Evolutionary conservation across 1,284 basidiomycete genomes (phyloP).

Genomic region (Ceratobasidium sp.): DNA sequence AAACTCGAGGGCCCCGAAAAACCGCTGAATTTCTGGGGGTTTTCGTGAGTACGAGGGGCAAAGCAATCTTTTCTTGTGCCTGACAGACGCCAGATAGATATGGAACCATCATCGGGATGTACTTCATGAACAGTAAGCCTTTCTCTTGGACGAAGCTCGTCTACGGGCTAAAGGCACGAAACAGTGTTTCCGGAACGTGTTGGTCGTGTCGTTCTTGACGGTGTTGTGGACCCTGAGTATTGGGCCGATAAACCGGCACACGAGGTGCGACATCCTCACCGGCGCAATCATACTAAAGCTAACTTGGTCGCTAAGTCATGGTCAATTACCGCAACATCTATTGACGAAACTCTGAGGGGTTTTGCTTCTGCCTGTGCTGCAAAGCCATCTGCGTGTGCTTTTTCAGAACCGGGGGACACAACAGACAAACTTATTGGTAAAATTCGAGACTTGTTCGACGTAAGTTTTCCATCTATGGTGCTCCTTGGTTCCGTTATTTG

Average conservation of each 20-base stretch:
- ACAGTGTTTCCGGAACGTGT: slow-evolving; percentile 26
- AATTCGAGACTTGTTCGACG: slow-evolving; percentile 1
- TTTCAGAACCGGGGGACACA: too few relatives aligned
- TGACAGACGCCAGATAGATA: background rate
- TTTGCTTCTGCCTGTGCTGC: slow-evolving; percentile 15
- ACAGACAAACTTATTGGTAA: background rate
- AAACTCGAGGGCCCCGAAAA: background rate
- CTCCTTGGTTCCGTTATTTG: background rate
- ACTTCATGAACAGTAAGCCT: slow-evolving; percentile 21
- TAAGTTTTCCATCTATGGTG: background rate
- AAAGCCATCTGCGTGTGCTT: background rate
- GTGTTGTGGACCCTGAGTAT: slow-evolving; percentile 16
- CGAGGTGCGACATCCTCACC: background rate
- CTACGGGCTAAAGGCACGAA: background rate
- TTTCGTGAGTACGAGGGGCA: background rate
- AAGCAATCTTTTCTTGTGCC: background rate
- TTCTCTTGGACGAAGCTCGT: background rate
- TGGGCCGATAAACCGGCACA: slow-evolving; percentile 21
- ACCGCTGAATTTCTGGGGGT: slow-evolving; percentile 3
- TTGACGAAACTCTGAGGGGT: background rate
- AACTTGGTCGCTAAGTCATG: background rate
- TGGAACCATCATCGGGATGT: slow-evolving; percentile 25
- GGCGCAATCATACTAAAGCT: background rate
- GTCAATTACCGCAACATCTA: background rate
- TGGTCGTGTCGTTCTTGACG: slow-evolving; percentile 13